Evolutionary conservation across 1,284 basidiomycete genomes (phyloP).

Genomic region (Inonotus hispidus): DNA sequence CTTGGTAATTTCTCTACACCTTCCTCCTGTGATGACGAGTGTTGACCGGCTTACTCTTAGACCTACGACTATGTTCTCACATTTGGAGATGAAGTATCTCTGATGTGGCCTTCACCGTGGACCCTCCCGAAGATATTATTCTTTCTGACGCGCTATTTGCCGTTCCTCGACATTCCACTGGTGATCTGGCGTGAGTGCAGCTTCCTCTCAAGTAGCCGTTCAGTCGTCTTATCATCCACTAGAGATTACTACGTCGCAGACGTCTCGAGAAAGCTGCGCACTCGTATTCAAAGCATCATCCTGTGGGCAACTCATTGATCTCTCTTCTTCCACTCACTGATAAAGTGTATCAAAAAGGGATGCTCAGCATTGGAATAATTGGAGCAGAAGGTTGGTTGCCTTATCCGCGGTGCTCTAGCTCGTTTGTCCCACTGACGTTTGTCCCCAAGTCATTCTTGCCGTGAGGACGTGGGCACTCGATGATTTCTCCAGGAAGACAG

Average conservation of each 20-base stretch:
- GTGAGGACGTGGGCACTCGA: conserved; percentile 1
- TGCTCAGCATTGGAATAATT: background rate
- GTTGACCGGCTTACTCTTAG: background rate
- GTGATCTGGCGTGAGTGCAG: conserved; percentile 4
- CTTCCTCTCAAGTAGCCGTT: background rate
- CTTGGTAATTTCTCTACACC: background rate
- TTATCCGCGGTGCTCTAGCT: background rate
- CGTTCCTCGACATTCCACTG: conserved; percentile 9
- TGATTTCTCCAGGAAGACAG: background rate
- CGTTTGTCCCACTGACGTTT: background rate
- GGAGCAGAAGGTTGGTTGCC: background rate
- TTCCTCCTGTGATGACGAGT: background rate
- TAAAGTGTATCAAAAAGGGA: background rate
- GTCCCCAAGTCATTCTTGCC: background rate
- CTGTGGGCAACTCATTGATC: background rate
- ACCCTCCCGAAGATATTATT: conserved; percentile 3
- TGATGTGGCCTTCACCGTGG: conserved; percentile 8
- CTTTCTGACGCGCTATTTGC: conserved; percentile 10
- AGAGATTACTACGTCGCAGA: background rate
- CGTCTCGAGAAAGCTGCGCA: background rate
- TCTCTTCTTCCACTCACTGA: background rate
- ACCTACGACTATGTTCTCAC: conserved; percentile 7
- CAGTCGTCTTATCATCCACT: background rate
- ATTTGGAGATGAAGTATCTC: background rate
- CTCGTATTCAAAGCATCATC: background rate